Evolutionary conservation across 2,329 filamentous ascomycete genomes (phyloP).

Genomic region (Claviceps paspali): DNA sequence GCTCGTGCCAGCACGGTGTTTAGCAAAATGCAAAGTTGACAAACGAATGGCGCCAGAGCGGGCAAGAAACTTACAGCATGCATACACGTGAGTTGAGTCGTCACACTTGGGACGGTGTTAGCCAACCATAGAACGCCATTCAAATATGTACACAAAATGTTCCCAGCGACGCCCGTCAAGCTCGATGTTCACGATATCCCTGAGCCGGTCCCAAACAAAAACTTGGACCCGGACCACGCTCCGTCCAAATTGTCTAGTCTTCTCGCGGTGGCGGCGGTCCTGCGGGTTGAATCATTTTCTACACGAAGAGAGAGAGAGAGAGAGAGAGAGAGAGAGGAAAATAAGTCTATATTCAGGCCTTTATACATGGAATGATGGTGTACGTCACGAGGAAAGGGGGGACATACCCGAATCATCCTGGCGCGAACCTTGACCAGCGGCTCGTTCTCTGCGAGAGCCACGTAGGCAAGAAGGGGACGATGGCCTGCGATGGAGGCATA

Average conservation of each 20-base stretch:
- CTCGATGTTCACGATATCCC: neutral
- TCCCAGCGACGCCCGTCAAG: neutral
- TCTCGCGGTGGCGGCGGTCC: conserved; percentile 43
- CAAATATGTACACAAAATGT: neutral
- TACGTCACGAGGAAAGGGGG: neutral
- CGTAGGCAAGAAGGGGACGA: conserved; percentile 73
- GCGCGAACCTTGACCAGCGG: conserved; percentile 65
- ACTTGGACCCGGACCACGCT: neutral
- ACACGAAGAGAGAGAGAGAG: too few species aligned
- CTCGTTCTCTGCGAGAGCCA: conserved; percentile 80
- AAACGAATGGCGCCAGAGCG: neutral
- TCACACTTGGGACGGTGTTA: neutral
- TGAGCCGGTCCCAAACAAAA: neutral
- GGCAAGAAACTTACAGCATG: neutral
- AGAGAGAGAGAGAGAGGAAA: too few species aligned
- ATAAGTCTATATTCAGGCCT: too few species aligned
- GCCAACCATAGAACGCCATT: neutral
- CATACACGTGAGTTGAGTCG: too few species aligned
- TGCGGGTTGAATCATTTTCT: conserved; percentile 54
- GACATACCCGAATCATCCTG: conserved; percentile 56
- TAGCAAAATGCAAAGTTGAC: neutral
- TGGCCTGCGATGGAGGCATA: conserved; percentile 83
- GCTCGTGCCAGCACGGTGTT: neutral
- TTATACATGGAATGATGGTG: too few species aligned
- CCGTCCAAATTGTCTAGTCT: conserved; percentile 21